These are phyloP conservation scores for Arthrobotrys musiformis DNA, from an alignment of 2,329 filamentous ascomycete genomes.

Conservation along the genomic window DNA sequence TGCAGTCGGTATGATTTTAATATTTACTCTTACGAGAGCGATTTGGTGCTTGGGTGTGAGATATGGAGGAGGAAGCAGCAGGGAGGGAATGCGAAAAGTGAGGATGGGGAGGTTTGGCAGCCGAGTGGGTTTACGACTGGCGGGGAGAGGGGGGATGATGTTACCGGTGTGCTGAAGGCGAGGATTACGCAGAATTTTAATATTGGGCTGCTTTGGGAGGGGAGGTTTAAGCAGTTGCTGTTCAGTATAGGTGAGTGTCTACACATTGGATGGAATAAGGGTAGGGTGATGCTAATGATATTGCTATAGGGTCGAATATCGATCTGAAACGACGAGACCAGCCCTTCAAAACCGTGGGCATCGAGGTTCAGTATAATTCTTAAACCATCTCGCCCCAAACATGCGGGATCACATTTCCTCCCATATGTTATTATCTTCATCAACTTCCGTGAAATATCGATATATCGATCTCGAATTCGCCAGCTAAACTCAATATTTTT, in stretches of 20 bases:
- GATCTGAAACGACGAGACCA: conserved; percentile 80
- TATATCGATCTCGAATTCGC: conserved; percentile 1
- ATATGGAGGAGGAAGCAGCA: conserved; percentile 78
- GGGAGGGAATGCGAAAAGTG: conserved; percentile 51
- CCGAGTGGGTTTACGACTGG: conserved; percentile 34
- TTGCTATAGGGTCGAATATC: conserved; percentile 75
- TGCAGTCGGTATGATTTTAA: conserved; percentile 97
- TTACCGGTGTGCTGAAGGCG: conserved; percentile 88
- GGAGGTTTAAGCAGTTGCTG: conserved; percentile 87
- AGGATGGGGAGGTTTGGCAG: conserved; percentile 15
- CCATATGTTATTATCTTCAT: conserved; percentile 9
- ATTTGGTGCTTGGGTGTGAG: conserved; percentile 90
- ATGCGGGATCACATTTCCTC: not conserved
- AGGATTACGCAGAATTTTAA: conserved; percentile 87
- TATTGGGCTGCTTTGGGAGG: conserved; percentile 90
- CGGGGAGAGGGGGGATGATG: conserved; percentile 64
- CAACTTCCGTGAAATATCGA: conserved; percentile 15
- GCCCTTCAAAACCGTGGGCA: conserved; percentile 78
- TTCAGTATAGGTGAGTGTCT: conserved; percentile 73
- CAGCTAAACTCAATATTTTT: conserved; percentile 13
- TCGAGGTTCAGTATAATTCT: conserved; percentile 85
- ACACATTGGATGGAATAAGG: not conserved
- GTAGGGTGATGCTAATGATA: not conserved
- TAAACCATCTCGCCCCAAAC: conserved; percentile 64
- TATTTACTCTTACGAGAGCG: conserved; percentile 96